phyloP scores from a whole-genome alignment of 2,329 filamentous ascomycete species.

The Clarireedia hainanense region DNA sequence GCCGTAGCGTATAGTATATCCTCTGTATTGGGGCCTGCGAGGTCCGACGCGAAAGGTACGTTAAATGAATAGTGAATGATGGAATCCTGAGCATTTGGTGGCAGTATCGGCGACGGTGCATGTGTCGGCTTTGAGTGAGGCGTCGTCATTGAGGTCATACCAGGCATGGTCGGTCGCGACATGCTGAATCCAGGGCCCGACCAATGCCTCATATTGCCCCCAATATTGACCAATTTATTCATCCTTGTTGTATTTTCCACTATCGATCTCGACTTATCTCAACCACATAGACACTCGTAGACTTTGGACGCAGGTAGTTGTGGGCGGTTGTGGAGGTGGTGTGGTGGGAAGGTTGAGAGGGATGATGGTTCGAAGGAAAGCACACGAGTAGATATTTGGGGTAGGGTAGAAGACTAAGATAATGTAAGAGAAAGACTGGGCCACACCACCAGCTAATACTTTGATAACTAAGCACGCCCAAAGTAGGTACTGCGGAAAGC shows the following conservation, averaged over 20 bases:
- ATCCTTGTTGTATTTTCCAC: conserved; percentile 37
- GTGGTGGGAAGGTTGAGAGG: not conserved
- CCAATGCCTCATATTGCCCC: conserved; percentile 63
- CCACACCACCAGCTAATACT: not conserved
- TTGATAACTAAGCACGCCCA: not conserved
- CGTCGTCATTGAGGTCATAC: conserved; percentile 36
- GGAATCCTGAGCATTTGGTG: conserved; percentile 64
- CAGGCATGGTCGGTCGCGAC: conserved; percentile 38
- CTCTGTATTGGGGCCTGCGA: conserved; percentile 86
- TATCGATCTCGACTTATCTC: conserved; percentile 3
- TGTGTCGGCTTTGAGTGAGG: conserved; percentile 50
- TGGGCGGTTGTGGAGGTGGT: not conserved
- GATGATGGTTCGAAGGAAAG: not conserved
- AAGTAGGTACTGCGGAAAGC: too few species aligned
- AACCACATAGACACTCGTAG: not conserved
- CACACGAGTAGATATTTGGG: not conserved
- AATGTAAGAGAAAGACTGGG: not conserved
- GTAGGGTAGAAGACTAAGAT: not conserved
- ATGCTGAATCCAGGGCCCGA: conserved; percentile 57
- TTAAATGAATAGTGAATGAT: conserved; percentile 94
- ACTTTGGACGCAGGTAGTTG: not conserved
- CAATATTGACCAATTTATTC: conserved; percentile 66
- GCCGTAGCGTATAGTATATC: conserved; percentile 90
- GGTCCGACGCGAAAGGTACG: conserved; percentile 87
- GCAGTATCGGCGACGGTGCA: conserved; percentile 49